These are phyloP conservation scores for Apostasia ramifera DNA, from an alignment of 106 monocot species.

Conservation along the genomic window DNA sequence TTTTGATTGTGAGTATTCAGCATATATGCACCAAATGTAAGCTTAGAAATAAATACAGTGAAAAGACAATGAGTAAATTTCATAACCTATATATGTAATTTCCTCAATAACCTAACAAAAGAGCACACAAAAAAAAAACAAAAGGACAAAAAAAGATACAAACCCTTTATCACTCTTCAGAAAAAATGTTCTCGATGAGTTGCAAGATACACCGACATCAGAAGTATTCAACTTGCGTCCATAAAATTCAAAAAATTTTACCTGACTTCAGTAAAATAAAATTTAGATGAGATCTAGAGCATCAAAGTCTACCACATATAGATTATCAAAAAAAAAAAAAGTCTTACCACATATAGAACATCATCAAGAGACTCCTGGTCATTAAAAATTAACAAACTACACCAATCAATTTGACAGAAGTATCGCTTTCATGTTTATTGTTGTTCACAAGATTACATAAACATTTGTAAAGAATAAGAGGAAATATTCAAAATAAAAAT, in stretches of 20 bases:
- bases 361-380: too few relatives aligned
- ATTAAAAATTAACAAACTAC: too few relatives aligned
- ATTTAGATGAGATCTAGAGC: background rate
- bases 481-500: too few relatives aligned
- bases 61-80: conserved; percentile 3
- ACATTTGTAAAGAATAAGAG: too few relatives aligned
- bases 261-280: conserved; percentile 26
- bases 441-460: too few relatives aligned
- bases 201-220: conserved; percentile 89
- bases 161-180: conserved; percentile 73
- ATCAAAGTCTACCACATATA: background rate
- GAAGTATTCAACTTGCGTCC: conserved; percentile 79
- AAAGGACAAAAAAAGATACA: background rate
- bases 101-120: background rate
- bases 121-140: background rate
- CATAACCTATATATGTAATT: background rate
- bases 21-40: background rate
- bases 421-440: too few relatives aligned
- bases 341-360: too few relatives aligned
- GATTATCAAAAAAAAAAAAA: background rate
- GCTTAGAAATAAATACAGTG: background rate
- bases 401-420: too few relatives aligned
- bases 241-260: conserved; percentile 88
- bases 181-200: conserved; percentile 47
- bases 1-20: background rate